phyloP scores from a whole-genome alignment of 192 early-diverging fungal genomes.

The Phlyctochytrium arcticum region DNA sequence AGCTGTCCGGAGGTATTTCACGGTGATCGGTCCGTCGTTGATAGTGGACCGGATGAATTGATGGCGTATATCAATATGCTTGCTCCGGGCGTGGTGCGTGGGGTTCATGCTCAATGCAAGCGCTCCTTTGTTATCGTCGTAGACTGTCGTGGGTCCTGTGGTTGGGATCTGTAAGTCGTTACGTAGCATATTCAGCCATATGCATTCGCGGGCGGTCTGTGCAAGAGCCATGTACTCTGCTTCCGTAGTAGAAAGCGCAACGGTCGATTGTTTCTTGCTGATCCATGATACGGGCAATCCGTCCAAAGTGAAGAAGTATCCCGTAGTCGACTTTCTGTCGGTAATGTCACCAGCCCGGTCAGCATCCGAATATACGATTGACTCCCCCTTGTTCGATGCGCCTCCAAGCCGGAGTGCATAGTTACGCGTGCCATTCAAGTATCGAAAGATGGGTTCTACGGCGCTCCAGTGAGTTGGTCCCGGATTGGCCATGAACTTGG shows the following conservation, averaged over 20 bases:
- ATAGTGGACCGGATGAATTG: conserved; percentile 28
- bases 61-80: conserved; percentile 35
- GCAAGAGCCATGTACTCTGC: conserved; percentile 19
- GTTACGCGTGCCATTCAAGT: conserved; percentile 23
- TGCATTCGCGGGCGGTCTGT: neutral
- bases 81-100: conserved; percentile 17
- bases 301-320: conserved; percentile 26
- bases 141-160: neutral
- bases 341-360: conserved; percentile 38
- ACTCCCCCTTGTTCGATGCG: neutral
- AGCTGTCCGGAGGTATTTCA: conserved; percentile 15
- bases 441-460: conserved; percentile 19
- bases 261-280: conserved; percentile 7
- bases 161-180: neutral
- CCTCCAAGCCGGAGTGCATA: conserved; percentile 8
- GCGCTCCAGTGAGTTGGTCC: conserved; percentile 13
- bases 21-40: neutral
- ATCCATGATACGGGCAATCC: conserved; percentile 5
- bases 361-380: conserved; percentile 30
- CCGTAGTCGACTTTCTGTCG: conserved; percentile 27
- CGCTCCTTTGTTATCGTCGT: conserved; percentile 2
- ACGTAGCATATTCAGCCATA: conserved; percentile 7
- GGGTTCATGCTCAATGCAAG: conserved; percentile 16
- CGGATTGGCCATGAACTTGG: conserved; percentile 9
- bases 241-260: conserved; percentile 28